Conservation (phyloP, 768 basidiomycete genomes). For the Neoboletus magnificus region DNA sequence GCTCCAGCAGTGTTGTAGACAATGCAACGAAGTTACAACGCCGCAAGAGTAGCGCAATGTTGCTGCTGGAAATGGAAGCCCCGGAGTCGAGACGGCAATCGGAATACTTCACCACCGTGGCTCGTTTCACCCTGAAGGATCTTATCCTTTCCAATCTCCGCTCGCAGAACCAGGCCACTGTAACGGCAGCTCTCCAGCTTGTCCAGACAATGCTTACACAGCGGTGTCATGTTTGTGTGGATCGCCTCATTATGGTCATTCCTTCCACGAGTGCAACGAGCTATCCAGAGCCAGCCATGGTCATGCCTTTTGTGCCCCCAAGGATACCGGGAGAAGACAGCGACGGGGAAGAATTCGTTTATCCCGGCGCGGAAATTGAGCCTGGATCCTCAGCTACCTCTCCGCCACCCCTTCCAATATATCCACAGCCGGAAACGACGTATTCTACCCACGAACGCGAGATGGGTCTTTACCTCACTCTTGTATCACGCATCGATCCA, state of each 20-base stretch:
- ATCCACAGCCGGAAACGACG: slow-evolving; percentile 66
- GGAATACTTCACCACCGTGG: slow-evolving; percentile 83
- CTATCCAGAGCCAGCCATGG: slow-evolving; percentile 59
- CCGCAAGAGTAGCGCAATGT: slow-evolving; percentile 87
- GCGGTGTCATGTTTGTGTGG: slow-evolving; percentile 62
- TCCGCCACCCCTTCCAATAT: slow-evolving; percentile 33
- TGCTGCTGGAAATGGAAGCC: slow-evolving; percentile 82
- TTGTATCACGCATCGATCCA: slow-evolving; percentile 76
- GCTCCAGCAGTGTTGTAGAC: slow-evolving; percentile 29
- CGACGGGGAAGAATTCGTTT: slow-evolving; percentile 50
- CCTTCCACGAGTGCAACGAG: slow-evolving; percentile 70
- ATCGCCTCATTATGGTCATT: slow-evolving; percentile 67
- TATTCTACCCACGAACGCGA: slow-evolving; percentile 81
- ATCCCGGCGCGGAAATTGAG: slow-evolving; percentile 33
- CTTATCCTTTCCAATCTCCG: slow-evolving; percentile 76
- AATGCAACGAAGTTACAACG: slow-evolving; percentile 48
- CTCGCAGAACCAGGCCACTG: slow-evolving; percentile 60
- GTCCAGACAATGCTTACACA: slow-evolving; percentile 69
- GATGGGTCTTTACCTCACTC: slow-evolving; percentile 73
- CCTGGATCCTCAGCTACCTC: slow-evolving; percentile 15
- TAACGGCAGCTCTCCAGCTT: slow-evolving; percentile 77
- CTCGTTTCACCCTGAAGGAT: slow-evolving; percentile 90
- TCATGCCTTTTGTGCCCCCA: slow-evolving; percentile 23
- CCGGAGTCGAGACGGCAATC: slow-evolving; percentile 67
- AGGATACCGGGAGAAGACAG: slow-evolving; percentile 39